Evolutionary conservation across 2,329 filamentous ascomycete species (phyloP).

Genomic region (Diaporthe batatas): DNA sequence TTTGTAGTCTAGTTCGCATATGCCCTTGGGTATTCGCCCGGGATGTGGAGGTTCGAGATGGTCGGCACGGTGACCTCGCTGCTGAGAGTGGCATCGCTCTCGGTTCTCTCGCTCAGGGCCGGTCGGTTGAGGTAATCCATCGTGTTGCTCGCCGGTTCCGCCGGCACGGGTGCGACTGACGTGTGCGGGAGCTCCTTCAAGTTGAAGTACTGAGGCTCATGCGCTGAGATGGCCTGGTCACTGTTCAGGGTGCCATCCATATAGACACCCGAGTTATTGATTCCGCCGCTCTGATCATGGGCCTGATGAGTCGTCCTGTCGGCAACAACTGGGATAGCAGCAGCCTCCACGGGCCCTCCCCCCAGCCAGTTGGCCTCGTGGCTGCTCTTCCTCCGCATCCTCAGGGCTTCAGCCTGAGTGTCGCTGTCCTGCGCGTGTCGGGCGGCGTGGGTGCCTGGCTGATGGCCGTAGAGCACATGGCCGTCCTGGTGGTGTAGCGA

Average conservation of each 20-base stretch:
- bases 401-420: neutral
- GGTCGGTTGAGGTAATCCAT: constrained; percentile 13
- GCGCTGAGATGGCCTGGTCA: constrained; percentile 1
- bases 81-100: constrained; percentile 42
- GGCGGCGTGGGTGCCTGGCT: constrained; percentile 29
- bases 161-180: neutral
- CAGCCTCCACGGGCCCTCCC: constrained; percentile 6
- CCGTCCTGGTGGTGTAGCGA: constrained; percentile 48
- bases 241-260: constrained; percentile 25
- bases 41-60: constrained; percentile 77
- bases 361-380: constrained; percentile 18
- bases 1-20: constrained; percentile 15
- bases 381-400: constrained; percentile 19
- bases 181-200: constrained; percentile 29
- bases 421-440: constrained; percentile 10
- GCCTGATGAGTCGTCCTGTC: neutral
- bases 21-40: constrained; percentile 73
- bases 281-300: neutral
- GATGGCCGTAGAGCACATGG: constrained; percentile 28
- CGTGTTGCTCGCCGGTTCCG: neutral
- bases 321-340: constrained; percentile 18
- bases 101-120: constrained; percentile 35
- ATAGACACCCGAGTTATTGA: constrained; percentile 13
- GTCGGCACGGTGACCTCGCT: constrained; percentile 56
- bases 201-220: constrained; percentile 2